Evolutionary conservation across 176 grass and related monocot species (phyloP).

Genomic region (Zoysia japonica): DNA sequence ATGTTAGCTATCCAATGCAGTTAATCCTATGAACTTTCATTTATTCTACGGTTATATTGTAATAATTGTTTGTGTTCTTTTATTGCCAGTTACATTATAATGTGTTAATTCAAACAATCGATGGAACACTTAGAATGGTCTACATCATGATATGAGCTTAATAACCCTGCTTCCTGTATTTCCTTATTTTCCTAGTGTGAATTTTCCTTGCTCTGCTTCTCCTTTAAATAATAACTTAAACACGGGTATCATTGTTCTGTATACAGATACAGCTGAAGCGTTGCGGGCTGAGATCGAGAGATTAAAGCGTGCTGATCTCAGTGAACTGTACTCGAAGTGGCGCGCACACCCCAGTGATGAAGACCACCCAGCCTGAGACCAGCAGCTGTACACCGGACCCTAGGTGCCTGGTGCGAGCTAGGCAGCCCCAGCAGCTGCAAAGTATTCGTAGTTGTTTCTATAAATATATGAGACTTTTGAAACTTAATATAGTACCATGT

Average conservation of each 20-base stretch:
- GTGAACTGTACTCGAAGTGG: background rate
- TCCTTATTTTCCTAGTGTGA: background rate
- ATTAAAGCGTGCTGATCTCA: background rate
- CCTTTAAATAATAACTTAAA: background rate
- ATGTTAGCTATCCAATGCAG: no score
- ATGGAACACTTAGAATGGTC: no score
- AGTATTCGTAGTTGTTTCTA: background rate
- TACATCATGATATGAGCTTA: no score
- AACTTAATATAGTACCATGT: background rate
- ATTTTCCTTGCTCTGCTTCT: background rate
- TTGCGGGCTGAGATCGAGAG: background rate
- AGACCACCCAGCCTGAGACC: background rate
- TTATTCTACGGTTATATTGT: no score
- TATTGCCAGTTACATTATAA: no score
- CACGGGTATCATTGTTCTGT: background rate
- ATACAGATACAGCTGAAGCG: background rate
- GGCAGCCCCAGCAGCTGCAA: background rate
- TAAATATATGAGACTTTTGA: background rate
- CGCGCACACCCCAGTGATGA: background rate
- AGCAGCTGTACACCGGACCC: background rate
- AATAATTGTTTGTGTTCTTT: no score
- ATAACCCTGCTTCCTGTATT: no score
- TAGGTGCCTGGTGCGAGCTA: background rate
- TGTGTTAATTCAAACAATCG: no score
- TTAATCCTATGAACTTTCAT: no score